Evolutionary conservation across 2,329 filamentous ascomycete species (phyloP).

Genomic region (Ascosphaera apis): DNA sequence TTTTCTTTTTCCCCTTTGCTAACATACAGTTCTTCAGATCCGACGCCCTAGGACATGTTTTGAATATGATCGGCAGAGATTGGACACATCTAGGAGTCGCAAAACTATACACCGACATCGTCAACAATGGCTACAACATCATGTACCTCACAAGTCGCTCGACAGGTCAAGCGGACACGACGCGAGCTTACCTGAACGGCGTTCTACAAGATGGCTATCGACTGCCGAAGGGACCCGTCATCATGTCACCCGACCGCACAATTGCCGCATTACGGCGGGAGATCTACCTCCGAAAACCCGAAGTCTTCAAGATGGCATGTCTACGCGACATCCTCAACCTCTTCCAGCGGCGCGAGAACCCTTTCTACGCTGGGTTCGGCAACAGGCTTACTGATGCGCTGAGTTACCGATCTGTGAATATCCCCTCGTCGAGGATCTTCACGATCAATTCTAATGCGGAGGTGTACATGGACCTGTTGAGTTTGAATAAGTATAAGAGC

Average conservation of each 20-base stretch:
- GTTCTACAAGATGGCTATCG: slow-evolving; percentile 72
- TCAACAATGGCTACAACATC: slow-evolving; percentile 91
- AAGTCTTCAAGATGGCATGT: slow-evolving; percentile 99
- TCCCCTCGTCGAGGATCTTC: slow-evolving; percentile 83
- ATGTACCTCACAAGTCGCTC: slow-evolving; percentile 91
- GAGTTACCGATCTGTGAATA: slow-evolving; percentile 87
- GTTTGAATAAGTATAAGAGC: slow-evolving; percentile 82
- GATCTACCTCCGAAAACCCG: slow-evolving; percentile 83
- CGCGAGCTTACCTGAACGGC: slow-evolving; percentile 68
- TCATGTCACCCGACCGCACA: slow-evolving; percentile 82
- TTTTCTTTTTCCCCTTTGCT: slow-evolving; percentile 4
- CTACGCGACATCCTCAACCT: slow-evolving; percentile 79
- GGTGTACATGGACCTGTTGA: slow-evolving; percentile 73
- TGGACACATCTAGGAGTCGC: slow-evolving; percentile 96
- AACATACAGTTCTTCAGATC: slow-evolving; percentile 25
- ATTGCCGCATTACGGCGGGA: slow-evolving; percentile 83
- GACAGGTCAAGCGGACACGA: slow-evolving; percentile 81
- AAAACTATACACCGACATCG: slow-evolving; percentile 91
- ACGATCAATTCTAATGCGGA: slow-evolving; percentile 98
- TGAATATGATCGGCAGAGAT: slow-evolving; percentile 91
- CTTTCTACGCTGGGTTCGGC: slow-evolving; percentile 93
- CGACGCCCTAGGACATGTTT: slow-evolving; percentile 74
- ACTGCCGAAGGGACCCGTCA: slow-evolving; percentile 75
- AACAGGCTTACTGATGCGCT: slow-evolving; percentile 92
- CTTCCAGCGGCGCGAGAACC: slow-evolving; percentile 52